Base-by-base conservation (phyloP, 2,329 filamentous ascomycete genomes). In the Neoscytalidium dimidiatum region DNA sequence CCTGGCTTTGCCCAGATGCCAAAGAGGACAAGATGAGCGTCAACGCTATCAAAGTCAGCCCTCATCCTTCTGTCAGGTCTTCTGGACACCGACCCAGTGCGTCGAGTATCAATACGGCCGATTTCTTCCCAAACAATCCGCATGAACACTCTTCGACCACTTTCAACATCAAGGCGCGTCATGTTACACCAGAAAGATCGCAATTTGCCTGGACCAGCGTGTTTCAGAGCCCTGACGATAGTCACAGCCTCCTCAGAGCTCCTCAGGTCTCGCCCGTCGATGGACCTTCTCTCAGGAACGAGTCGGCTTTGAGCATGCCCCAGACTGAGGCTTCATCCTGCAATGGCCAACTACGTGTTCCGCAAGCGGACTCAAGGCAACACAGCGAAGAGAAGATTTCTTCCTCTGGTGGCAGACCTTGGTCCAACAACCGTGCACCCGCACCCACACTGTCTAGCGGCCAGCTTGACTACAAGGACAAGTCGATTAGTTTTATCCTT, bases 101-200 rank as follows among this genome's bases (percentile, higher is more conserved):
- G 28, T 78, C 77, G 4, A 79, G 76, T 64, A 72, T 79, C 46
- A 74, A 76, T 56, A 79, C 77, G 6, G 75, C 73, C 23, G 77
- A 79, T 64, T 79, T 79, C 70, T 79, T 79, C 48, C 77, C 77
- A 9, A 75, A 69, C 8, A 79, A 79, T 52, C 75, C 77, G 9
- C 75, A 78, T 33, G 63, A 60, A 33, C 63, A 65, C 28, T 65
- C 53, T 3, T 61, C 63, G 11, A 33, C 53, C 31, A 62, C 29
- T 56, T 65, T 41, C 33, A 52, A 51, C 46, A 38, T 29, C 35
- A 31, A 46, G 17, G 28, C 23, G 17, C 33, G 41, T 6, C 62
- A 53, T 17, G 38, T 48, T 5, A 64, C 62, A 3, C 62, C 62
- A 1, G 51, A 64, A 8, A 64, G 51, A 17, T 6, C 61, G 21